Evolutionary conservation across 768 basidiomycete genomes (phyloP), one percentile per base, ranked within the genome.

Genomic region (Rhizopogon vesiculosus): DNA sequence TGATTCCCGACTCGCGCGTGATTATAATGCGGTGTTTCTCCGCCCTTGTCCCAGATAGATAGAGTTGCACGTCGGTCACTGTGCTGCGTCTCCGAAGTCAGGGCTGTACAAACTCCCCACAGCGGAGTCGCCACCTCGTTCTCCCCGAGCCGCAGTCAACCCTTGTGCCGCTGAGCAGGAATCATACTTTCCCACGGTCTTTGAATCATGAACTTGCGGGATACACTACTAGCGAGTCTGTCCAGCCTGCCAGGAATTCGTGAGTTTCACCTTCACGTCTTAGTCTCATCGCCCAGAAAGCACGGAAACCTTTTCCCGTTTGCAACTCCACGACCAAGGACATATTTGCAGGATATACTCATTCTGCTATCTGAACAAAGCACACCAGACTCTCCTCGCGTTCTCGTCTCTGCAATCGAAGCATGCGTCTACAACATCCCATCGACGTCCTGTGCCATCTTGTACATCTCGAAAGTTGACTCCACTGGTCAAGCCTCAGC

Each of bases 391-490:
- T 64, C 78, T 0, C 77, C 80, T 4, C 79, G 80, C 22, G 76
- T 91, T 1, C 76, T 94, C 51, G 84, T 91, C 33, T 78, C 85
- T 3, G 94, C 82, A n/a, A 78, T 97, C 56, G 91, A 95, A 67
- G 89, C 84, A 0, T 78, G 71, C 40, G 69, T 94, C 28, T 95
- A 92, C 76, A 80, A 81, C 46, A 65, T 95, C 49, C 88, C 91
- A 3, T 60, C 81, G 4, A 87, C 90, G 1, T 76, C 77, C 2
- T 81, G 81, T 54, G 84, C 84, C 3, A 79, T 98, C 35, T 70
- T 98, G 33, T 97, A 98, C 69, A 78, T 99, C 51, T 91, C 91
- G 48, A 99, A 99, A 73, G 86, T 97, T 52, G 97, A 99, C 69
- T 85, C 93, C 10, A 92, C 95, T 0, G 95, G 95, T 0, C 86